A percentile compares a stretch with the other conserved stretches of the same genome.
Conservation (phyloP, 192 early-diverging fungal genomes). For the Rhizophagus sp. region DNA sequence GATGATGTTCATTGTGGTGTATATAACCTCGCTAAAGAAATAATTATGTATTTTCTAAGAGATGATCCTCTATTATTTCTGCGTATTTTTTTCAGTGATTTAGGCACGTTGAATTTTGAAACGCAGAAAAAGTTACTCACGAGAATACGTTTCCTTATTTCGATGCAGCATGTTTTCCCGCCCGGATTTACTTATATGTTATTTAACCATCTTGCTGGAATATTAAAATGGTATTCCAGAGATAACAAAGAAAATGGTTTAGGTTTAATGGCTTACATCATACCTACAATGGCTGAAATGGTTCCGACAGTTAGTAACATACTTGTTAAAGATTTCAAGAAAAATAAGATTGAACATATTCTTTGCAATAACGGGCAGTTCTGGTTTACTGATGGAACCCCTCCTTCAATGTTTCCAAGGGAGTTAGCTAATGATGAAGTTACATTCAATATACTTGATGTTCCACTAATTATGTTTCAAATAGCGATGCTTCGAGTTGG, state of each 20-base stretch:
- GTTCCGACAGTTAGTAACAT: slow-evolving; percentile 53
- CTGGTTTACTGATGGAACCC: slow-evolving; percentile 53
- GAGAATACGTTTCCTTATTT: slow-evolving; percentile 46
- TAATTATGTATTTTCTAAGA: slow-evolving; percentile 51
- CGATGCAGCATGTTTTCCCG: slow-evolving; percentile 49
- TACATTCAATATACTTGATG: slow-evolving; percentile 39
- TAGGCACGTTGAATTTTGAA: slow-evolving; percentile 40
- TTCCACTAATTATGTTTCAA: slow-evolving; percentile 48
- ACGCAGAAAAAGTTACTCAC: slow-evolving; percentile 43
- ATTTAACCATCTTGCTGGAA: slow-evolving; percentile 57
- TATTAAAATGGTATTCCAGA: slow-evolving; percentile 57
- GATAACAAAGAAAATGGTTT: slow-evolving; percentile 44
- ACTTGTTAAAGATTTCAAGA: slow-evolving; percentile 52
- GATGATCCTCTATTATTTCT: slow-evolving; percentile 58
- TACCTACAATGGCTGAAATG: slow-evolving; percentile 53
- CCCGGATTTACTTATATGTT: slow-evolving; percentile 51
- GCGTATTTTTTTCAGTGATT: slow-evolving; percentile 51
- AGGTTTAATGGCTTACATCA: slow-evolving; percentile 40
- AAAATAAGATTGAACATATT: slow-evolving; percentile 59
- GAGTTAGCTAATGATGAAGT: slow-evolving; percentile 29
- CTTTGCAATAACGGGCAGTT: slow-evolving; percentile 51
- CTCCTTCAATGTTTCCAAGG: slow-evolving; percentile 52
- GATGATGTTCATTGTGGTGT: slow-evolving; percentile 52
- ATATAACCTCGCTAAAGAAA: slow-evolving; percentile 41
- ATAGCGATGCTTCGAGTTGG: slow-evolving; percentile 52